Conservation (phyloP, 768 basidiomycete species). For the Heimioporus sp. region DNA sequence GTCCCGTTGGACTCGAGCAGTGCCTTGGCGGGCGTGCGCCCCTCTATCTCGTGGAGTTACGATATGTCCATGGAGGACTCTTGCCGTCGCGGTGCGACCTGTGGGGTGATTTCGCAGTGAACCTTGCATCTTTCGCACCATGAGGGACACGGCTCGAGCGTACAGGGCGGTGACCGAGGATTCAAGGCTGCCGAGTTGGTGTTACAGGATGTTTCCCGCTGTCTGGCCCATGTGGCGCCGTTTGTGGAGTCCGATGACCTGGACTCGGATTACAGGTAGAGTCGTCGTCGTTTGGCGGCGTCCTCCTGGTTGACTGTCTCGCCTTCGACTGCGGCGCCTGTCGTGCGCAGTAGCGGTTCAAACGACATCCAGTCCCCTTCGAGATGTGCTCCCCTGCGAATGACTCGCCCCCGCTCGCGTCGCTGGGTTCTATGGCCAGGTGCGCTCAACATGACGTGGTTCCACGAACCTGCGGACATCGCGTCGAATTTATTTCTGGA, state of each 20-base stretch:
- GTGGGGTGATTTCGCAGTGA: slow-evolving; percentile 55
- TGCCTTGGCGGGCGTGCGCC: slow-evolving; percentile 31
- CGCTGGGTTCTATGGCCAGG: slow-evolving; percentile 51
- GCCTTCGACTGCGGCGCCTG: slow-evolving; percentile 14
- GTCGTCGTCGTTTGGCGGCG: slow-evolving; percentile 48
- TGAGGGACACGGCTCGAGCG: slow-evolving; percentile 51
- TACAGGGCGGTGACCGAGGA: slow-evolving; percentile 47
- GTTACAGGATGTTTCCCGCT: slow-evolving; percentile 43
- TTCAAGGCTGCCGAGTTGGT: slow-evolving; percentile 41
- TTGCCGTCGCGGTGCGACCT: slow-evolving; percentile 47
- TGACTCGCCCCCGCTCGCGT: slow-evolving; percentile 36
- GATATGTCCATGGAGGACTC: slow-evolving; percentile 49
- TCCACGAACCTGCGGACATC: slow-evolving; percentile 39
- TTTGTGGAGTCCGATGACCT: slow-evolving; percentile 63
- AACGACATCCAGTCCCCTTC: slow-evolving; percentile 46
- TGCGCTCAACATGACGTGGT: slow-evolving; percentile 45
- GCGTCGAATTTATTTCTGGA: slow-evolving; percentile 43
- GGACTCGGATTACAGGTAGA: slow-evolving; percentile 38
- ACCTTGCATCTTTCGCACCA: slow-evolving; percentile 43
- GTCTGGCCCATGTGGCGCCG: background rate
- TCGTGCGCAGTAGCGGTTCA: slow-evolving; percentile 47
- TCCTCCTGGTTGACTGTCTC: slow-evolving; percentile 58
- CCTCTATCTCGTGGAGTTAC: slow-evolving; percentile 68
- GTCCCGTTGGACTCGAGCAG: slow-evolving; percentile 40
- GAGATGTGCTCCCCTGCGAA: slow-evolving; percentile 35